Base-by-base conservation (phyloP, 1,284 basidiomycete species). In the Ustilago curta region DNA sequence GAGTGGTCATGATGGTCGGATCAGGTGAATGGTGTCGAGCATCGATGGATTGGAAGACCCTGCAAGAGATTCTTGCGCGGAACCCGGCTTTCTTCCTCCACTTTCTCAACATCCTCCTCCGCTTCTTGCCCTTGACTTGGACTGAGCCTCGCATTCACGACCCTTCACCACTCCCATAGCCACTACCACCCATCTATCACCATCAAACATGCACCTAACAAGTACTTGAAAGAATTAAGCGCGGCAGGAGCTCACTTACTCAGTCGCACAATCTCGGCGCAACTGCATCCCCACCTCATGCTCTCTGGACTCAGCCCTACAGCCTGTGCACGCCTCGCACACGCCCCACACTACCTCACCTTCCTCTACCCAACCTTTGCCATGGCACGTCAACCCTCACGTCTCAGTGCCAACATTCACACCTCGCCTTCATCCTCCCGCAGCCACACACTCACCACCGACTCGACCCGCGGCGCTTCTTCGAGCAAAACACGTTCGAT, bases 41-140 rank as follows among this genome's bases (percentile, higher is more conserved):
- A 29, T 31, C 16, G 27, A 2, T 19, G 39, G 56, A n/a, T n/a
- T n/a, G n/a, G n/a, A n/a, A n/a, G 66, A 58, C 47, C 67, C 67
- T 61, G 45, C 29, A 54, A 39, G 19, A 12, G 21, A 11, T 1
- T 8, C 23, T n/a, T 12, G 18, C 18, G 27, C 67, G 67, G 61
- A 56, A 51, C 31, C 64, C 57, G 67, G 67, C 25, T 11, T 43
- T 29, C 47, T 31, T 47, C 53, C 58, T 52, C 58, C 53, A 52
- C 56, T 55, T 51, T 29, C 21, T 29, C 21, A 19, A 21, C 37
- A n/a, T 14, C 11, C n/a, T 23, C 27, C 18, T 50, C 2, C 37
- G 35, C 40, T 42, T 23, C 19, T 23, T n/a, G n/a, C 21, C 29
- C 52, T 35, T 55, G 21, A 39, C 21, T 8, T 18, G 9, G 29